Conservation (phyloP, 176 grass and related monocot genomes). For the Triticum monococcum region DNA sequence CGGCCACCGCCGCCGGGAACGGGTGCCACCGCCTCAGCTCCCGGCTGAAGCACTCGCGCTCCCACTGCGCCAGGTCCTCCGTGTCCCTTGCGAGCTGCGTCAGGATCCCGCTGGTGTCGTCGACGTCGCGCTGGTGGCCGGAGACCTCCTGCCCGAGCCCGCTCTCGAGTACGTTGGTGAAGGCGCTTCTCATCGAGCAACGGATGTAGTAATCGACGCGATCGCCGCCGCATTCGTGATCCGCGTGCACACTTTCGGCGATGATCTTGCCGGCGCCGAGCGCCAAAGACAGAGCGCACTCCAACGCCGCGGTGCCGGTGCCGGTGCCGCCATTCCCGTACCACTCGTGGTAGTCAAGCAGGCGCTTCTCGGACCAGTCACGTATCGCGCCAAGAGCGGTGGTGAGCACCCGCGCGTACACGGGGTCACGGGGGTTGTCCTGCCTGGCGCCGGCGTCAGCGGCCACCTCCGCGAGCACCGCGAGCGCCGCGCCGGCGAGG, state of each 20-base stretch:
- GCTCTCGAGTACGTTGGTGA: constrained; percentile 85
- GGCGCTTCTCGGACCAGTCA: constrained; percentile 68
- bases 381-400: constrained; percentile 54
- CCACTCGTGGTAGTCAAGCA: constrained; percentile 83
- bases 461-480: constrained; percentile 62
- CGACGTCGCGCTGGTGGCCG: constrained; percentile 1
- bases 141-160: constrained; percentile 45
- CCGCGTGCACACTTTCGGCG: constrained; percentile 28
- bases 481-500: constrained; percentile 56
- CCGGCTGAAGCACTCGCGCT: constrained; percentile 60
- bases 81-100: constrained; percentile 56
- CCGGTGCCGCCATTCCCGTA: constrained; percentile 34
- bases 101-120: constrained; percentile 58
- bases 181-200: constrained; percentile 71
- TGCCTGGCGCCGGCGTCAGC: constrained; percentile 48
- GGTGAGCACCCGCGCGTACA: constrained; percentile 54
- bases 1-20: constrained; percentile 51
- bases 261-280: constrained; percentile 55
- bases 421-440: constrained; percentile 30
- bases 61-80: constrained; percentile 55
- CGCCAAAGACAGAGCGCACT: constrained; percentile 52
- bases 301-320: constrained; percentile 29
- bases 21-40: constrained; percentile 60
- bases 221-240: constrained; percentile 6
- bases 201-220: constrained; percentile 69